phyloP scores from a whole-genome alignment of 108 stramenopile genomes.

The Pseudonitzschia delicatissima region DNA sequence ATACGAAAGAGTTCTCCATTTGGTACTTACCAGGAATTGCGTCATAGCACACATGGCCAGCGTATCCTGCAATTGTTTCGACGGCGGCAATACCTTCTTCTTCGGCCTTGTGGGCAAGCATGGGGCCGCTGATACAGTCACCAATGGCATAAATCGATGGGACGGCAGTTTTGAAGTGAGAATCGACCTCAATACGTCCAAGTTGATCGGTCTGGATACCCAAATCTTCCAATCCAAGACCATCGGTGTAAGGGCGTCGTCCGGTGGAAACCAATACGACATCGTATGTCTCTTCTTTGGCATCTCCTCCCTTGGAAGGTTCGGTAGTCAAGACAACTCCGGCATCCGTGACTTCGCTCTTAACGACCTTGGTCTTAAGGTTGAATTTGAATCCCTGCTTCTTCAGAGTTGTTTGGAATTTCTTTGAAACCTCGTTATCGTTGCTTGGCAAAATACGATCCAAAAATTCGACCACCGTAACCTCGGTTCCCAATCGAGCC shows the following conservation, averaged over 20 bases:
- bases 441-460: constrained; percentile 93
- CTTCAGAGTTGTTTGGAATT: constrained; percentile 93
- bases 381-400: constrained; percentile 99
- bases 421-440: constrained; percentile 94
- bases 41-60: constrained; percentile 99
- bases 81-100: constrained; percentile 98
- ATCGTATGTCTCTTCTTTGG: constrained; percentile 76
- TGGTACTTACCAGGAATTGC: constrained; percentile 88
- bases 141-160: constrained; percentile 96
- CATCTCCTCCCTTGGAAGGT: constrained; percentile 83
- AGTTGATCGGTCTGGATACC: constrained; percentile 95
- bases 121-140: constrained; percentile 98
- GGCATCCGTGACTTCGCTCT: constrained; percentile 78
- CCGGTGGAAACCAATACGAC: constrained; percentile 98
- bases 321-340: constrained; percentile 92
- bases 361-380: constrained; percentile 93
- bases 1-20: not conserved
- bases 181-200: constrained; percentile 96
- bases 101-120: constrained; percentile 99
- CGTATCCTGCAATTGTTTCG: constrained; percentile 95
- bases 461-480: constrained; percentile 98
- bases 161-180: constrained; percentile 93
- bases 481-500: constrained; percentile 93
- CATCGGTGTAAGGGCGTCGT: constrained; percentile 97
- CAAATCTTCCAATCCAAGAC: constrained; percentile 92